Base-by-base conservation (phyloP, 1,139 yeast species). In the Hyphopichia khmerensis region DNA sequence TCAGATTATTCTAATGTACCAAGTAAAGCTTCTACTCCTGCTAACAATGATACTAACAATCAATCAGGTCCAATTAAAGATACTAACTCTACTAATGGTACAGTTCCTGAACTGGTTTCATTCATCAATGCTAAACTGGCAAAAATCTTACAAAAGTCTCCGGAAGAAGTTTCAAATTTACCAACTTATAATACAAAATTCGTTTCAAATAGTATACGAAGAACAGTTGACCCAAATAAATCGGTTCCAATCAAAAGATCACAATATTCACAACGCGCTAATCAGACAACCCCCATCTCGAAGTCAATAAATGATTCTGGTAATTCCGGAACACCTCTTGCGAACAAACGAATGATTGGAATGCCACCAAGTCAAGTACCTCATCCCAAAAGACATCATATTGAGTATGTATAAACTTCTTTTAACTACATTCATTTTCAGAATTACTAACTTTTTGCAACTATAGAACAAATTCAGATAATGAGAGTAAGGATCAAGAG, bases 91-190 rank as follows among this genome's bases (percentile, higher is more conserved):
- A 29, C 40, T 11, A 38, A 40, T 3, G 31, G 34, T 2, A 24
- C 17, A 10, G 29, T 36, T 4, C 48, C 52, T 3, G 36, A 42
- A 31, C 26, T 63, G 15, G 70, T 77, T 8, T 58, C 76, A 15
- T 82, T 82, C 62, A 81, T 81, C 21, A 75, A 81, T 46, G 86
- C 87, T 3, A 73, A 77, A 50, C 75, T 75, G 11, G 86, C 87
- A 0, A 77, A 74, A 38, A 63, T 72, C 11, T 61, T 79, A 6
- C 82, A 75, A 46, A 63, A 68, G 31, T 69, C 72, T 26, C 72
- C 79, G 0, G 62, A 69, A 2, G 62, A 69, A 18, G 55, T 64
- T 2, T 48, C 65, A 4, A 59, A 63, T 9, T 53, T 69, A 9
- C 74, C 75, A 1, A 65, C 69, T 47, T 66, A 64, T 55, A 82